Base-by-base conservation (phyloP, 2,329 filamentous ascomycete genomes). In the Amphichorda felina region DNA sequence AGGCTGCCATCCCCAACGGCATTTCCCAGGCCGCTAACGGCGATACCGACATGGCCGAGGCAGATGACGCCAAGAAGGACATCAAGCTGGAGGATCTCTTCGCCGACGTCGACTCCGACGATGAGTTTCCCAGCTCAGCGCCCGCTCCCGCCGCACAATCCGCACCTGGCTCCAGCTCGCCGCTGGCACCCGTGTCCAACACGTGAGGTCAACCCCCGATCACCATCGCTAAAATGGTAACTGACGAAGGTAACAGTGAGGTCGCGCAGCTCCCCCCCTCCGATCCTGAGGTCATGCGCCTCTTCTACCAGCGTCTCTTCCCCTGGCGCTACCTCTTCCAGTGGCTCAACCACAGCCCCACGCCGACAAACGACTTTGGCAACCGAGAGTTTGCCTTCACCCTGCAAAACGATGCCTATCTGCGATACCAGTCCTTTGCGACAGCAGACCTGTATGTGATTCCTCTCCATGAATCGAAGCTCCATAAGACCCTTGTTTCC, bases 331-430 rank as follows among this genome's bases (percentile, higher is more conserved):
- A 85, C 41, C 76, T 96, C 15, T 98, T 95, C 60, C 88, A 95
- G 57, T 98, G 91, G 91, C 75, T 98, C 33, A 98, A 96, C 54
- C 91, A 96, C 59, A 85, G 84, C 36, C 81, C 86, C 6, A 78
- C 78, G 6, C 88, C 91, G 0, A 81, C 82, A 4, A 80, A 79
- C 44, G 88, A 96, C 59, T 96, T 96, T 61, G 78, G 70, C 19
- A 84, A 96, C 55, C 82, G 91, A 52, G 91, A 98, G 58, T 96
- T 98, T 55, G 88, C 91, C 14, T 89, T 96, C 53, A 94, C 88
- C 2, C 70, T 96, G n/a, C 79, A 82, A 40, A 93, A 88, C 51
- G 88, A 94, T 46, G 83, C 82, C 28, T 94, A 95, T 57, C 70
- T 94, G 21, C 82, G 91, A 53, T 98, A 96, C 55, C 86, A 94